Evolutionary conservation across 768 basidiomycete genomes (phyloP), one percentile per base, ranked within the genome.

Genomic region (Podaxis sp.): DNA sequence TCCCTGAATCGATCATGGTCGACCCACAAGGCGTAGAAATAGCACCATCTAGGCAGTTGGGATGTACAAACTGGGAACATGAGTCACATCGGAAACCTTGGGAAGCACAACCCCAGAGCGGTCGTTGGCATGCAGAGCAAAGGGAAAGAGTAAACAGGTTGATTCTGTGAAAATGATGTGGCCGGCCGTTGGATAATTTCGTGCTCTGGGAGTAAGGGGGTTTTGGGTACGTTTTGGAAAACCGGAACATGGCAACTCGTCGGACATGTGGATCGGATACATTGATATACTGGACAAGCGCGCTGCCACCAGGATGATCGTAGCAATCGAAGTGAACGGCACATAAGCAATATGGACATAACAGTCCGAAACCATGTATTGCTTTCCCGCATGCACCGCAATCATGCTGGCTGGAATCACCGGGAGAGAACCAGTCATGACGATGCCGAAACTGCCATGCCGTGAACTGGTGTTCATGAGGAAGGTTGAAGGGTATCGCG

Each of bases 251-350:
- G 6, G 87, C 87, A 47, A 88, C 77, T 52, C 82, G 84, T 68
- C 83, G 85, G 4, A 81, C 75, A 62, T 78, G 73, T 29, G 71
- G 65, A 66, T 85, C 84, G 12, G 77, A 67, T 17, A 73, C 67
- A 64, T 79, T 72, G 19, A 77, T 69, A 65, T 90, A 90, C 65
- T 87, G 80, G 5, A 80, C 70, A 61, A 85, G 72, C 61, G 82
- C 77, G 65, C 82, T 87, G 25, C 89, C 90, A 54, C 83, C 82
- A 5, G 85, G 83, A 63, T 86, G 79, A 66, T 90, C 86, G 67
- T 91, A 93, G 75, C 93, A 95, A 65, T 87, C 85, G 62, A 91
- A 84, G 72, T 95, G 93, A 6, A 91, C 83, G 1, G 79, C 74
- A 63, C 85, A 88, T 70, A 82, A 77, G 72, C 92, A 93, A 54